Evolutionary conservation across 257 asterid genomes (phyloP).

Genomic region (Agastache rugosa): DNA sequence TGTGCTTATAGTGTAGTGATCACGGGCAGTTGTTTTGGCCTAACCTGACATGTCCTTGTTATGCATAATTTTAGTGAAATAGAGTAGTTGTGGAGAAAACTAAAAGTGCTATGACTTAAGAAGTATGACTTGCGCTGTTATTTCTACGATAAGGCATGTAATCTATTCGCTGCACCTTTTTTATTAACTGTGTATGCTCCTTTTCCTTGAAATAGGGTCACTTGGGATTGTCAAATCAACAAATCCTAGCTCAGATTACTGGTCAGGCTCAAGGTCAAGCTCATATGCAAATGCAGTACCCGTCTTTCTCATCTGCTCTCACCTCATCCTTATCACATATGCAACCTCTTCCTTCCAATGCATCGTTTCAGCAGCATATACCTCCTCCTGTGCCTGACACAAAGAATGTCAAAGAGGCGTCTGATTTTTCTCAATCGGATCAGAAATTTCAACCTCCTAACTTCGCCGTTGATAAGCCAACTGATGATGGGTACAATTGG

Average conservation of each 20-base stretch:
- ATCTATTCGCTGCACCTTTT: background rate
- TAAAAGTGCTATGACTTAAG: constrained; percentile 2
- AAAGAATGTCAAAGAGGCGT: constrained; percentile 28
- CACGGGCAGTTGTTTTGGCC: constrained; percentile 6
- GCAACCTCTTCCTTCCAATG: constrained; percentile 25
- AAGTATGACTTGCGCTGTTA: background rate
- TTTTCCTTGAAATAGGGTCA: constrained; percentile 49
- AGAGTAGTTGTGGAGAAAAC: background rate
- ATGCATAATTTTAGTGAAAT: background rate
- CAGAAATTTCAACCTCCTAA: constrained; percentile 41
- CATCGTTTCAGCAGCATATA: constrained; percentile 35
- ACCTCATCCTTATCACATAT: constrained; percentile 4
- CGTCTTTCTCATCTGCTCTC: constrained; percentile 49
- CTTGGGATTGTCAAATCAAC: constrained; percentile 65
- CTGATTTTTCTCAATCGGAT: constrained; percentile 38
- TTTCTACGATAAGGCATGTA: background rate
- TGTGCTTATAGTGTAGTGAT: background rate
- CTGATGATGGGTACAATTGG: constrained; percentile 76
- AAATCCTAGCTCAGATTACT: constrained; percentile 57
- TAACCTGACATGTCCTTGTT: background rate
- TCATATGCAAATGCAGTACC: constrained; percentile 44
- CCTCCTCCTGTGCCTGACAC: constrained; percentile 28
- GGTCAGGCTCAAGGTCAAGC: constrained; percentile 52
- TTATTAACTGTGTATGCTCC: background rate
- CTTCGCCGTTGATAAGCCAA: constrained; percentile 48